Conservation (phyloP, 768 basidiomycete genomes). For the Postia placenta region DNA sequence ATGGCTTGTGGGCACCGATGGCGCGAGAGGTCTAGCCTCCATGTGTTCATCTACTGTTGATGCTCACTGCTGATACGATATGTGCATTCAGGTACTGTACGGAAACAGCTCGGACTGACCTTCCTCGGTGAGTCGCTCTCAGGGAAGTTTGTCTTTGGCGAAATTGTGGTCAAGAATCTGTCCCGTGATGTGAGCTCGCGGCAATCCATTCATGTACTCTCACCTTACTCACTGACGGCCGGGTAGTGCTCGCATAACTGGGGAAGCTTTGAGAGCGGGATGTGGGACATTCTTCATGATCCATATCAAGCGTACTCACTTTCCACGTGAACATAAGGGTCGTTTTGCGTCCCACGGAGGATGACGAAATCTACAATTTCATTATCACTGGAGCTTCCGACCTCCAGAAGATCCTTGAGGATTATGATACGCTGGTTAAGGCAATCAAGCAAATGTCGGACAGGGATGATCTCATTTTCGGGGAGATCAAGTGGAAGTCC, state of each 20-base stretch:
- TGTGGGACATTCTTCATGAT: too few species aligned
- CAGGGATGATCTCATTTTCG: background rate
- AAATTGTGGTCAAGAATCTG: conserved; percentile 1
- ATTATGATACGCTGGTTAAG: background rate
- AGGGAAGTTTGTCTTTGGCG: background rate
- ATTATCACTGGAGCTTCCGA: background rate
- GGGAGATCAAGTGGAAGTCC: background rate
- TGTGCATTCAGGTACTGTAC: conserved; percentile 2
- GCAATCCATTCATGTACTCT: too few species aligned
- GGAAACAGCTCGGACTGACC: conserved; percentile 4
- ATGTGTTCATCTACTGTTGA: background rate
- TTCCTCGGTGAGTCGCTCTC: conserved; percentile 1
- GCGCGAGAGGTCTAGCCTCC: conserved; percentile 28
- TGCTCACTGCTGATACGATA: background rate
- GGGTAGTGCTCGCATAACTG: background rate
- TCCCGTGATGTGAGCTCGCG: too few species aligned
- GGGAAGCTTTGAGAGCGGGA: background rate
- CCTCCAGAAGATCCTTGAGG: background rate
- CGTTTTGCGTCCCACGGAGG: background rate
- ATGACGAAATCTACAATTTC: background rate
- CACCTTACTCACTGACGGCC: background rate
- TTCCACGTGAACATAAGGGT: background rate
- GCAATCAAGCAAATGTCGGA: background rate
- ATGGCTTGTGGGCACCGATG: conserved; percentile 38
- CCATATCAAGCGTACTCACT: background rate